Base-by-base conservation (phyloP, 805 yeast species). In the Ogataea nonfermentans region DNA sequence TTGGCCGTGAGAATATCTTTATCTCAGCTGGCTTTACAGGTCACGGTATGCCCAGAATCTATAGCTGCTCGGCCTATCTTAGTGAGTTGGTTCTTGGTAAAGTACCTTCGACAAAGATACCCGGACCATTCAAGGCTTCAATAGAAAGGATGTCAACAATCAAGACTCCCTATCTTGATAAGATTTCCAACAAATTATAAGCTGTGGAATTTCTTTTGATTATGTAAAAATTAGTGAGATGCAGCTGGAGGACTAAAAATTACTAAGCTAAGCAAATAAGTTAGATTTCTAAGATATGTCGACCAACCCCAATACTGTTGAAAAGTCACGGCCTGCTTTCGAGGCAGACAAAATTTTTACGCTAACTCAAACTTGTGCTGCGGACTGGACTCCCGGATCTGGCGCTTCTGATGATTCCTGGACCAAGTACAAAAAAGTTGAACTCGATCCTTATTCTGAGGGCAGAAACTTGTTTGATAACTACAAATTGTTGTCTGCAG, bases 31-130 rank as follows among this genome's bases (percentile, higher is more conserved):
- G 78, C 0, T 73, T 67, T 54, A 64, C 69, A 19, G 78, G 77
- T 3, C 78, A 73, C 52, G 78, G 78, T 19, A 71, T 73, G 76
- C 76, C 76, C 14, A 55, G 76, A 35, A 67, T 71, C 4, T 68
- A 61, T 49, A 43, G 65, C 14, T 49, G 63, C 32, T 74, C 68
- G 9, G 56, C 62, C 37, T 69, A 68, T 4, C 38, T 71, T 31
- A 69, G 67, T 2, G 57, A 56, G 16, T 25, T 47, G 13, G 41
- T 56, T 11, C 16, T 42, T 10, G 50, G 41, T 1, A 38, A 41
- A n/a, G 31, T 33, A 7, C 29, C 22, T 19, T 19, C 22, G 5
- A 36, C 40, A 23, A 30, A 29, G 19, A 20, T 37, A 7, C 41
- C 41, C 1, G 32, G 13, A 9, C 41, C 41, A 11, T 37, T 37